These are phyloP conservation scores for Onygenales sp. DNA, from an alignment of 2,329 filamentous ascomycete genomes.

Conservation along the genomic window DNA sequence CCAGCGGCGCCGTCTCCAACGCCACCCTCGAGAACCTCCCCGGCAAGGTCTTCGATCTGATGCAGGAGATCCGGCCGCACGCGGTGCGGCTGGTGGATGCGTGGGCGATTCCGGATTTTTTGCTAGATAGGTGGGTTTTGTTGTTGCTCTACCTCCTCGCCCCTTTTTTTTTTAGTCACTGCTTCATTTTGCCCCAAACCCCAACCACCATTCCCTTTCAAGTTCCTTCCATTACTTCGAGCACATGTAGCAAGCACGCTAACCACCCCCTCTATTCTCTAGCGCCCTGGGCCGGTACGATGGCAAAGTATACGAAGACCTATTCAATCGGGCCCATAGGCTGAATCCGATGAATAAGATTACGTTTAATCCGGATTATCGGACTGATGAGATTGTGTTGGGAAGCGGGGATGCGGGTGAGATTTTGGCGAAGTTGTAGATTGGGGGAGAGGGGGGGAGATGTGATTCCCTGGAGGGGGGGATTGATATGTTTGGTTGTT, in stretches of 20 bases:
- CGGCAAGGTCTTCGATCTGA: slow-evolving; percentile 35
- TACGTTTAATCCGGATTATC: slow-evolving; percentile 43
- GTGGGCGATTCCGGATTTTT: slow-evolving; percentile 45
- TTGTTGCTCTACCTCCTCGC: not conserved
- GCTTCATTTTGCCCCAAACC: too few relatives aligned
- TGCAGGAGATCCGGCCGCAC: slow-evolving; percentile 41
- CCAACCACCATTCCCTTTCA: too few relatives aligned
- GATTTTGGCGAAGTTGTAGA: slow-evolving; percentile 13
- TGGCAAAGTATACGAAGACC: slow-evolving; percentile 45
- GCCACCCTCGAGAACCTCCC: slow-evolving; percentile 33
- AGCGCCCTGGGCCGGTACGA: slow-evolving; percentile 44
- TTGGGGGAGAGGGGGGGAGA: slow-evolving; percentile 9
- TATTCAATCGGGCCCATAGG: slow-evolving; percentile 43
- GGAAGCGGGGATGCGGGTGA: slow-evolving; percentile 30
- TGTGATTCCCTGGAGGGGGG: slow-evolving; percentile 5
- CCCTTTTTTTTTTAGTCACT: not conserved
- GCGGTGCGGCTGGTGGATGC: slow-evolving; percentile 44
- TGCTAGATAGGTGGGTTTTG: slow-evolving; percentile 32
- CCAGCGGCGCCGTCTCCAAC: slow-evolving; percentile 33
- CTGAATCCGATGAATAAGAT: slow-evolving; percentile 42
- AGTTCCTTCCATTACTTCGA: too few relatives aligned
- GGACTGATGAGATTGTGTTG: slow-evolving; percentile 41
- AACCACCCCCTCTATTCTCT: not conserved
- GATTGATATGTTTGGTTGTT: not conserved
- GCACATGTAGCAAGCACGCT: not conserved